Percentiles rank a stretch among this genome's conserved stretches.
Evolutionary conservation across 352 stramenopile genomes (phyloP).

Genomic region (Phytophthora uliginosa): DNA sequence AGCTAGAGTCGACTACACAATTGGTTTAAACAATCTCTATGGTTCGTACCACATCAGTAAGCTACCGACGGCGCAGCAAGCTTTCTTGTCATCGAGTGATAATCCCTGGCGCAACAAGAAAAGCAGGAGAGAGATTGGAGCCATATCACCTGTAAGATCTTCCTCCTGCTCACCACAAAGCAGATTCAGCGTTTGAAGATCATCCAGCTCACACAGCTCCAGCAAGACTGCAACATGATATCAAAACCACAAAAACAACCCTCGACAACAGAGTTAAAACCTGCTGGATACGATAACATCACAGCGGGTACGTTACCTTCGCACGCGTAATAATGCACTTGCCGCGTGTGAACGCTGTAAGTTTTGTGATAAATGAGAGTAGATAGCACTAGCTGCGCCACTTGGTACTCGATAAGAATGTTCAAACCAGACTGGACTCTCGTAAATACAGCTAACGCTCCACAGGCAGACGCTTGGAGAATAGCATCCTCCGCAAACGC

Average conservation of each 20-base stretch:
- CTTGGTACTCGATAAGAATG: slow-evolving; percentile 61
- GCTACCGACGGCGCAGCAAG: slow-evolving; percentile 75
- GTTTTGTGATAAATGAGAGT: slow-evolving; percentile 84
- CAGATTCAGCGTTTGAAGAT: slow-evolving; percentile 59
- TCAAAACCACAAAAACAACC: neutral
- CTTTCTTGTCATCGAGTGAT: slow-evolving; percentile 85
- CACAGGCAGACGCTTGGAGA: slow-evolving; percentile 80
- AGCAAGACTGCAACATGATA: slow-evolving; percentile 54
- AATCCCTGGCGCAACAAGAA: slow-evolving; percentile 79
- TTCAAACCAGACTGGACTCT: slow-evolving; percentile 58
- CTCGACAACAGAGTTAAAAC: slow-evolving; percentile 2
- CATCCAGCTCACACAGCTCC: slow-evolving; percentile 77
- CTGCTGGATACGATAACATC: neutral
- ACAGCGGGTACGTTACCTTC: slow-evolving; percentile 53
- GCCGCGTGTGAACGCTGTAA: slow-evolving; percentile 85
- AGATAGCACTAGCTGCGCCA: slow-evolving; percentile 70
- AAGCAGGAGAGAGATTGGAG: slow-evolving; percentile 74
- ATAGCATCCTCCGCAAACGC: slow-evolving; percentile 84
- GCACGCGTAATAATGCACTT: slow-evolving; percentile 88
- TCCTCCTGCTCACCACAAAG: slow-evolving; percentile 58
- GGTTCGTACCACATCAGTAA: slow-evolving; percentile 74
- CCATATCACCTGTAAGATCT: slow-evolving; percentile 52
- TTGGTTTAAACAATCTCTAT: neutral
- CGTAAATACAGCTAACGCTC: slow-evolving; percentile 81
- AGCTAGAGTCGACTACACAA: neutral